Base-by-base conservation (phyloP, 257 asterid species). In the Galeopsis tetrahit region DNA sequence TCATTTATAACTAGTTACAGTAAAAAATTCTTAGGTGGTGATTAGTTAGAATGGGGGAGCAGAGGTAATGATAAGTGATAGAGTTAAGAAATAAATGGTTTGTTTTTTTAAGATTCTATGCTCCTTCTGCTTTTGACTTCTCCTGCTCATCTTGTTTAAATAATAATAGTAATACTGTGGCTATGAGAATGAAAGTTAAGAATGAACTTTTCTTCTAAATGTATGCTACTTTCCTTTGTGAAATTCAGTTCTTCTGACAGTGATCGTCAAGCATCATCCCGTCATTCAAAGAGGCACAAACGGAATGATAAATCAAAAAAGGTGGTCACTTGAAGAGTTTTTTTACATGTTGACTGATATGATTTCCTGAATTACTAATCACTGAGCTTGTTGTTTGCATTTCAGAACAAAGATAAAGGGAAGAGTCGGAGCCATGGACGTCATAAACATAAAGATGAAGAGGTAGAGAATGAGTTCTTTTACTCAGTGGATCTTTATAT, bases 401-500 rank as follows among this genome's bases (percentile, higher is more conserved):
- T 83, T 15, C 86, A 94, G 97, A 75, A 73, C 69, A 94, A 83
- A 80, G 92, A 82, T 52, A 90, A 77, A 82, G 82, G 84, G 80
- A 93, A 84, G 82, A 76, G 77, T 61, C 91, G 76, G 43, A 80
- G 84, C 72, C 91, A 85, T 82, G 85, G 80, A 80, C 93, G 82
- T 68, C 91, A 76, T 55, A 91, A 88, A 79, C 85, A 82, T 38
- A 91, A 88, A 85, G 78, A 67, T 60, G 85, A 87, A 83, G 96
- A 94, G 99, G 99, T 94, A 87, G 80, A 83, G 78, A 74, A 61
- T 66, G 67, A 67, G 44, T 63, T 77, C 42, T 71, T 70, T 48
- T 71, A 44, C 42, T 62, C 72, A n/a, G n/a, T 58, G 31, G 36
- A 36, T 57, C 76, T 68, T 44, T 70, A 55, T 46, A 39, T 13